Evolutionary conservation across 148 eudicot genomes (phyloP).

Genomic region (Chenopodium formosanum): DNA sequence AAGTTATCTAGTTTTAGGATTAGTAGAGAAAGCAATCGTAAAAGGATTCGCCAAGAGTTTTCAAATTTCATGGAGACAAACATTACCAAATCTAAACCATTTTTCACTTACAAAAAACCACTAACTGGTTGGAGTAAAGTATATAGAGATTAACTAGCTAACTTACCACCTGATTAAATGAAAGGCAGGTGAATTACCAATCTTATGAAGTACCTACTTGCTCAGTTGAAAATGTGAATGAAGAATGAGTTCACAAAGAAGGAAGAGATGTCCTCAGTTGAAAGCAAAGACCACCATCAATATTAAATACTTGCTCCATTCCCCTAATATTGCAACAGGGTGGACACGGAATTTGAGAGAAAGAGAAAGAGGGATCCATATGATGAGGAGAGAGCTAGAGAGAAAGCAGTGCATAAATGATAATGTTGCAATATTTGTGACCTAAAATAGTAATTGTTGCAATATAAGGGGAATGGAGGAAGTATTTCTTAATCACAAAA

Average conservation of each 20-base stretch:
- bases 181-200: not conserved
- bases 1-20: not conserved
- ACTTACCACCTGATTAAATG: not conserved
- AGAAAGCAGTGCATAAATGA: no score
- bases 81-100: not conserved
- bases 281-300: not conserved
- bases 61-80: not conserved
- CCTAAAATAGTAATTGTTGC: no score
- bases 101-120: not conserved
- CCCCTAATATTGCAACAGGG: no score
- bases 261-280: not conserved
- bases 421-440: no score
- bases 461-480: no score
- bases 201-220: not conserved
- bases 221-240: no score
- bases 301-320: no score
- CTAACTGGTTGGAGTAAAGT: not conserved
- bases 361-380: no score
- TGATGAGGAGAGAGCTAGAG: no score
- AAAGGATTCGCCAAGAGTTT: not conserved
- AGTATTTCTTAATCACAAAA: not conserved
- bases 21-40: not conserved
- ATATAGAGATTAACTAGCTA: not conserved
- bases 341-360: no score
- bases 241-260: not conserved